Base-by-base conservation (phyloP, 23 red algal genomes). In the Gracilaria gracilis region DNA sequence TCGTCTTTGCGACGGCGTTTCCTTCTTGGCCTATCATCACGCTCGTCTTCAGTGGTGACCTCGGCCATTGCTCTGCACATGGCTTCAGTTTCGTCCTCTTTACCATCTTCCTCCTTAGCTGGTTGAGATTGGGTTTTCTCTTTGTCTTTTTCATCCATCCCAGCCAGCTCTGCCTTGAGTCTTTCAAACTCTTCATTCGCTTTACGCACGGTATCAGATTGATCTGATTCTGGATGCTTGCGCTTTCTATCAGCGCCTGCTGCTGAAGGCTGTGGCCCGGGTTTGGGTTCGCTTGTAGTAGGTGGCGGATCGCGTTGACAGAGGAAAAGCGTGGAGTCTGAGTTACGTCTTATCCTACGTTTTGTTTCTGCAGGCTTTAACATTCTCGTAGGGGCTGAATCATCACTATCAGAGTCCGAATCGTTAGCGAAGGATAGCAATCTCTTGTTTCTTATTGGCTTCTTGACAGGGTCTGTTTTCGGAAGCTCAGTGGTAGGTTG, bases 101-200 rank as follows among this genome's bases (percentile, higher is more conserved):
- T 77, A 9, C 40, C 40, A 31, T 77, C 72, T 8, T 77, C 72
- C 9, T 46, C 40, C 50, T 77, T 77, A 28, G 72, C n/a, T 13
- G 38, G 72, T 50, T 77, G 72, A 77, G 72, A 25, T 28, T 77
- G 40, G 17, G 50, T 23, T 46, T 37, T 32, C 64, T 37, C 64
- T 69, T 34, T 37, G 36, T 77, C 72, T 42, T 77, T 77, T 49
- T 51, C 38, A 49, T 77, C 72, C 72, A 77, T 77, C 16, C 72
- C 72, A 77, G 35, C 40, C 20, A 85, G 61, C 65, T 85, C 59
- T 7, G 81, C 81, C 59, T 85, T 85, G 29, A 85, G 53, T 67
- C 61, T 55, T 31, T 85, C 81, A 35, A 85, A 85, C 61, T 85
- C 57, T 69, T 85, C 81, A 48, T 85, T 85, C 28, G 81, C 81